phyloP scores from a whole-genome alignment of 129 eudicot species.

The Apium graveolens region DNA sequence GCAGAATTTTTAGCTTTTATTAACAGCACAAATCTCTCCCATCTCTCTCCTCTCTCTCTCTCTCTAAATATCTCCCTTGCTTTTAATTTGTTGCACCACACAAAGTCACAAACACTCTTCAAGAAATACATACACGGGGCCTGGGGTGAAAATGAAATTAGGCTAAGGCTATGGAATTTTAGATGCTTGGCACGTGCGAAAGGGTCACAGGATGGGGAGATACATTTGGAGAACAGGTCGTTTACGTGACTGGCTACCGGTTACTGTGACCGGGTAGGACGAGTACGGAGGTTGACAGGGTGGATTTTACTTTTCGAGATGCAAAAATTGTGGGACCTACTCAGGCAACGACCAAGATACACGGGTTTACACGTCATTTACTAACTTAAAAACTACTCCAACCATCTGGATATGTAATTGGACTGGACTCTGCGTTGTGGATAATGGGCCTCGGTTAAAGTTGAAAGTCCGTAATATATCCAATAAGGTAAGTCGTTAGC shows the following conservation, averaged over 20 bases:
- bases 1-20: conserved; percentile 5
- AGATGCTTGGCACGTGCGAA: conserved; percentile 1
- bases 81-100: conserved; percentile 86
- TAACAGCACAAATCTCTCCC: conserved; percentile 1
- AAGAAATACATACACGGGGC: neutral
- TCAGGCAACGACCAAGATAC: neutral
- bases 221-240: neutral
- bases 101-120: conserved; percentile 17
- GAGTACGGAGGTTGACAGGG: conserved; percentile 8
- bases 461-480: neutral
- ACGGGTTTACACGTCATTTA: conserved; percentile 4
- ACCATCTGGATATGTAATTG: neutral
- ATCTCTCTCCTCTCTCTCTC: neutral
- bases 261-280: neutral
- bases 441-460: neutral
- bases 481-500: no score
- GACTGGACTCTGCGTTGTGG: neutral
- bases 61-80: conserved; percentile 41
- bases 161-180: neutral
- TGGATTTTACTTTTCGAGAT: neutral
- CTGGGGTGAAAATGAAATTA: neutral
- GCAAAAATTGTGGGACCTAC: neutral
- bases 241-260: neutral
- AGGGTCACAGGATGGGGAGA: neutral
- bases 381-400: neutral